phyloP scores from a whole-genome alignment of 2,329 filamentous ascomycete species.

The Knufia petricola region DNA sequence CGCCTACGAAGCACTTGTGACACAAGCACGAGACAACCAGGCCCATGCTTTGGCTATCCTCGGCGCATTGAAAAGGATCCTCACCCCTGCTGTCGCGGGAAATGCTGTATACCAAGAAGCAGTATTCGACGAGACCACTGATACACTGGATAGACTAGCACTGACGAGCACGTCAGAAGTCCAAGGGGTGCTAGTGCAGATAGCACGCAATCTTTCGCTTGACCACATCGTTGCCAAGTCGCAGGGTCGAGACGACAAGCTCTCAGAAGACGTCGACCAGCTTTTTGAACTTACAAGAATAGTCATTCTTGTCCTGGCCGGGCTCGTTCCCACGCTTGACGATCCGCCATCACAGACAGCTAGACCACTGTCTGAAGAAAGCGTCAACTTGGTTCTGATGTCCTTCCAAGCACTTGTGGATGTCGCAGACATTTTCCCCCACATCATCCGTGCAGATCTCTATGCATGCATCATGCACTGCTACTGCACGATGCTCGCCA shows the following conservation, averaged over 20 bases:
- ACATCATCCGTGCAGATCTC: conserved; percentile 91
- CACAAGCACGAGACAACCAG: conserved; percentile 58
- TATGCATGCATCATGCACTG: conserved; percentile 96
- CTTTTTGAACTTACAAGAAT: conserved; percentile 93
- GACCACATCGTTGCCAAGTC: conserved; percentile 81
- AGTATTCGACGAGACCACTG: conserved; percentile 95
- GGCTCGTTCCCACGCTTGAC: conserved; percentile 70
- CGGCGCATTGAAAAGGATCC: conserved; percentile 83
- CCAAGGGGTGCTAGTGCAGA: conserved; percentile 86
- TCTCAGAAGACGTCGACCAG: conserved; percentile 96
- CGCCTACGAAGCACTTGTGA: conserved; percentile 88
- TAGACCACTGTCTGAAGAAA: conserved; percentile 54
- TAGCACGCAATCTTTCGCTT: conserved; percentile 79
- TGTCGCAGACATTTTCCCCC: conserved; percentile 88
- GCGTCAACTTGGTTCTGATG: conserved; percentile 66
- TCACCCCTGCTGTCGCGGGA: conserved; percentile 87
- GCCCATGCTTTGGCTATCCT: conserved; percentile 82
- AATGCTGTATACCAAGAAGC: conserved; percentile 94
- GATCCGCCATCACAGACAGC: conserved; percentile 23
- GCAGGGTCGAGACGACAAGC: conserved; percentile 58
- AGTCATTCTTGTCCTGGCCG: conserved; percentile 84
- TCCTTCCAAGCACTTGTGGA: conserved; percentile 84
- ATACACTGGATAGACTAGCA: conserved; percentile 82
- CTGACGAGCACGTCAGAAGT: conserved; percentile 84
- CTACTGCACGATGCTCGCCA: conserved; percentile 84